A percentile compares a stretch with the other conserved stretches of the same genome.
Evolutionary conservation across 371 early-diverging fungal species (phyloP).

Genomic region (Choanephora cucurbitarum): DNA sequence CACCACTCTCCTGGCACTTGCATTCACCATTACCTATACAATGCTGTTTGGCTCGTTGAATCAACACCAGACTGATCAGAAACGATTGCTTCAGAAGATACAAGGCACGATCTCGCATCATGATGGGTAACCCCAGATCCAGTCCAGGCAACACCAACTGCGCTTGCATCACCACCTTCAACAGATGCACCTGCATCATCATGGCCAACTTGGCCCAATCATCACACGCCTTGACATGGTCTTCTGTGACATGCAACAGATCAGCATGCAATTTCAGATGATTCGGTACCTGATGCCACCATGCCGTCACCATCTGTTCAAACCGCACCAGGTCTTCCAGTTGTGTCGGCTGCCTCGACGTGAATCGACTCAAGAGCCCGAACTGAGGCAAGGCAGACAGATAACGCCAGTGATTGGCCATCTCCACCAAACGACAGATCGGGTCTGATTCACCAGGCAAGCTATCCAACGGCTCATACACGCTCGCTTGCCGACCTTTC

Average conservation of each 20-base stretch:
- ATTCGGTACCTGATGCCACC: constrained; percentile 9
- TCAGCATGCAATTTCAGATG: constrained; percentile 1
- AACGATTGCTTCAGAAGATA: too few relatives aligned
- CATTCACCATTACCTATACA: too few relatives aligned
- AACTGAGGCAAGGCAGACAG: background rate
- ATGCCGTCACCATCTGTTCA: background rate
- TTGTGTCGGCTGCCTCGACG: too few relatives aligned
- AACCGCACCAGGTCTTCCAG: constrained; percentile 2
- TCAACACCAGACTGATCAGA: too few relatives aligned
- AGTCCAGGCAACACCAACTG: background rate
- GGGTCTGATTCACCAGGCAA: constrained; percentile 1
- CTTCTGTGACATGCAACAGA: constrained; percentile 2
- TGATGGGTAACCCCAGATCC: background rate
- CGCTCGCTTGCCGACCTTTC: background rate
- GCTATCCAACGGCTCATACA: background rate
- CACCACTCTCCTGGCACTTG: too few relatives aligned
- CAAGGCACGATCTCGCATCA: too few relatives aligned
- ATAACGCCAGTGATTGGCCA: background rate
- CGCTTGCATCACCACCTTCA: background rate
- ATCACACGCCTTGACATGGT: background rate
- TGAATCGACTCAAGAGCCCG: background rate
- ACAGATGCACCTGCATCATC: background rate
- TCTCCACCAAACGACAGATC: background rate
- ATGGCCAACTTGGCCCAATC: constrained; percentile 1
- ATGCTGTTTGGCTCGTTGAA: too few relatives aligned